Percentiles rank a stretch among this genome's conserved stretches.
phyloP scores from a whole-genome alignment of 768 basidiomycete species.

The Filobasidium floriforme region DNA sequence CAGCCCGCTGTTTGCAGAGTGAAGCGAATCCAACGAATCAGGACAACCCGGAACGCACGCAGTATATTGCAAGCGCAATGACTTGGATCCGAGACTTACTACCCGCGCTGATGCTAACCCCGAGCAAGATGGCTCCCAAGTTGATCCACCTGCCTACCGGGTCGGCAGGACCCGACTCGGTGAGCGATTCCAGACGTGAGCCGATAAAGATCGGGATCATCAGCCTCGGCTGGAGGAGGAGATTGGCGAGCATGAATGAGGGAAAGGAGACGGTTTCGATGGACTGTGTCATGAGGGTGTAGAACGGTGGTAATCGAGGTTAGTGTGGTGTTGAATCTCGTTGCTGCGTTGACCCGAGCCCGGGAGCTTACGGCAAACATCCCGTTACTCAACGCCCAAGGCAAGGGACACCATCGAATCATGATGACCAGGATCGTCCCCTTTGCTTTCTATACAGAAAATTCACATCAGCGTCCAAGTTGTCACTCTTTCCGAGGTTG shows the following conservation, averaged over 20 bases:
- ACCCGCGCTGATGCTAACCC: conserved; percentile 23
- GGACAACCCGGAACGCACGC: too few species aligned
- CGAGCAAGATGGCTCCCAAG: conserved; percentile 33
- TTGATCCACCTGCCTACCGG: conserved; percentile 41
- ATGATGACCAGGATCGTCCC: conserved; percentile 41
- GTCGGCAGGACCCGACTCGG: conserved; percentile 25
- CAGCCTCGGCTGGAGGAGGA: conserved; percentile 37
- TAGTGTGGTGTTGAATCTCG: neutral
- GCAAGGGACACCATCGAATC: conserved; percentile 44
- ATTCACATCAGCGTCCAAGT: neutral
- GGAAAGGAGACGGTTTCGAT: conserved; percentile 41
- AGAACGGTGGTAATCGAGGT: neutral
- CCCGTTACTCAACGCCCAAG: conserved; percentile 43
- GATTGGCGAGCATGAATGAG: conserved; percentile 41
- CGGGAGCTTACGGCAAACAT: conserved; percentile 39
- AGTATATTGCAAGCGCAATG: too few species aligned
- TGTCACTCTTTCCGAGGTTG: too few species aligned
- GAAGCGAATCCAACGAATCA: too few species aligned
- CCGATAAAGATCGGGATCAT: conserved; percentile 44
- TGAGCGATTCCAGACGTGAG: conserved; percentile 41
- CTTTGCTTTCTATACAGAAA: conserved; percentile 29
- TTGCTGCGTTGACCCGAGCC: neutral
- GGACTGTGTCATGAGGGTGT: conserved; percentile 24
- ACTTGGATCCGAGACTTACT: conserved; percentile 18
- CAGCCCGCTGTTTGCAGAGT: conserved; percentile 29